Base-by-base conservation (phyloP, 345 rosid species). In the Corchorus capsularis region DNA sequence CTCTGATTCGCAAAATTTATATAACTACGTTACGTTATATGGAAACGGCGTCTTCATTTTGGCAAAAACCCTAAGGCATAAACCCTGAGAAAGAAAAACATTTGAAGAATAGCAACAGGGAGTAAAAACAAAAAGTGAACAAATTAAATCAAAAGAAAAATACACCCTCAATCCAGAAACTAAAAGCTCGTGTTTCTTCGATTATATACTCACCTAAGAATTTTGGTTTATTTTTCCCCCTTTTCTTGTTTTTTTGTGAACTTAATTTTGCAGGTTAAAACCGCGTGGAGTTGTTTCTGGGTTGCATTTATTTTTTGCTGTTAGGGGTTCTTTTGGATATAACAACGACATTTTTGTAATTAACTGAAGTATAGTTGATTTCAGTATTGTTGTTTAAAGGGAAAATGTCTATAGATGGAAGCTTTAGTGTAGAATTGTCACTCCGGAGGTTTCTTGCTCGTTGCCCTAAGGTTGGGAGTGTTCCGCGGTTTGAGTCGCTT, bases 321-420 rank as follows among this genome's bases (percentile, higher is more conserved):
- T 6, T 45, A 45, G 47, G 47, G 47, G 16, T 46, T 13, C 5
- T 46, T 20, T 47, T 13, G 71, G 54, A 35, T 6, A 19, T 3
- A 19, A 46, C 13, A 67, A 35, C 37, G 10, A 13, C 35, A 7
- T 45, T 45, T 14, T 66, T 45, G 1, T 45, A 66, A 66, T 66
- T 22, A 12, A 45, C 19, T 49, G 32, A 34, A 61, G n/a, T 32
- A 47, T 27, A 22, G 39, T 13, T 67, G 14, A 6, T 47, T 68
- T 27, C 8, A 39, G 43, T 39, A 6, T 15, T 22, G 4, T 39
- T 39, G 6, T 39, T 7, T 3, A 13, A 13, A 2, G 47, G 47
- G 13, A 27, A 9, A 70, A 91, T 91, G 94, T 81, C 98, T 41
- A 84, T 88, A 39, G 97, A 93, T 16, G 93, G 91, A 75, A 90